Evolutionary conservation across 1,284 basidiomycete species (phyloP).

Genomic region (Gomphus sp.): DNA sequence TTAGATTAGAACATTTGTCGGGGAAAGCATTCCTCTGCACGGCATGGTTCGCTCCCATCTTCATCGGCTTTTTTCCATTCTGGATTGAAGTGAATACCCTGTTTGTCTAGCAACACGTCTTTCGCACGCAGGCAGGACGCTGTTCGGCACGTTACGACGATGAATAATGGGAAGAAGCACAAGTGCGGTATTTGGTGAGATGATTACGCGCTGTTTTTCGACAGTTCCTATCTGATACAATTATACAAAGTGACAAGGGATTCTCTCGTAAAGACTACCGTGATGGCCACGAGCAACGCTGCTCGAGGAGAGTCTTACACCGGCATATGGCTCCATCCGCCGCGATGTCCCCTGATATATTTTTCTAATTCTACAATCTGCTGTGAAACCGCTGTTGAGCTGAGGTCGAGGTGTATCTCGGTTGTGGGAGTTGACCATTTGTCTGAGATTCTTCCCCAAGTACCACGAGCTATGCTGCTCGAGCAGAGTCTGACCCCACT

Average conservation of each 20-base stretch:
- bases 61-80: not conserved
- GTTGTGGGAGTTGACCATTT: no score
- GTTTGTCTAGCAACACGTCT: not conserved
- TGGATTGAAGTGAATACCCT: not conserved
- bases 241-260: not conserved
- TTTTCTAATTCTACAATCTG: no score
- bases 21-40: not conserved
- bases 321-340: not conserved
- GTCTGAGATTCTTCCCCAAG: no score
- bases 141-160: not conserved
- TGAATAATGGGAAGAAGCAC: slow-evolving; percentile 7
- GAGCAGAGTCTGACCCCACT: no score
- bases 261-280: not conserved
- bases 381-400: no score
- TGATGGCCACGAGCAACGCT: not conserved
- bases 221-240: not conserved
- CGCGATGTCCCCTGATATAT: no score
- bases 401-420: no score
- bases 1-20: not conserved
- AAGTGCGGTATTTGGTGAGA: slow-evolving; percentile 9
- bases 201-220: not conserved
- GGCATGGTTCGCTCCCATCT: not conserved
- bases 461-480: no score
- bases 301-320: not conserved
- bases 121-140: slow-evolving; percentile 9